These are phyloP conservation scores for Talaromyces liani DNA, from an alignment of 495 filamentous ascomycete species.

Conservation along the genomic window DNA sequence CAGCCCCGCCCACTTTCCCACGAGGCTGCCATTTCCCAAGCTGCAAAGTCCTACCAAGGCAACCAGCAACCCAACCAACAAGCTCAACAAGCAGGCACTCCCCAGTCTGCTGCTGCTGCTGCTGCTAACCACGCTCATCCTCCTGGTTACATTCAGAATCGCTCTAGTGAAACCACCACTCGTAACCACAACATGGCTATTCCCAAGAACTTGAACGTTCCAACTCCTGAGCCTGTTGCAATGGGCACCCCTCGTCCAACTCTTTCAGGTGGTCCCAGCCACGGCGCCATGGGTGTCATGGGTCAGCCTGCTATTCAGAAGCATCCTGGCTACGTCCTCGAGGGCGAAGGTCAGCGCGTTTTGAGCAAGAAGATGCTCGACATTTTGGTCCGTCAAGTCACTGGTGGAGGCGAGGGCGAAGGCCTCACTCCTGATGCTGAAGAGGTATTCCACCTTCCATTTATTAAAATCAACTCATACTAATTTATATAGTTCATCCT, in stretches of 20 bases:
- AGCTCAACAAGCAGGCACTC: constrained; percentile 23
- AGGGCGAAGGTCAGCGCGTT: constrained; percentile 82
- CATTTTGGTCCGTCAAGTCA: constrained; percentile 89
- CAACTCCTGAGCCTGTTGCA: constrained; percentile 60
- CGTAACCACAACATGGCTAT: constrained; percentile 63
- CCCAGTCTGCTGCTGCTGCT: constrained; percentile 16
- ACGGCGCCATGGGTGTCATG: constrained; percentile 67
- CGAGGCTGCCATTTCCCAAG: constrained; percentile 52
- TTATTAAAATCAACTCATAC: neutral
- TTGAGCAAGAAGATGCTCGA: constrained; percentile 95
- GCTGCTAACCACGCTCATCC: constrained; percentile 45
- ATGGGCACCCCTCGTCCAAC: constrained; percentile 71
- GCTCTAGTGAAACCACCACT: constrained; percentile 34
- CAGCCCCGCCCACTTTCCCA: constrained; percentile 55
- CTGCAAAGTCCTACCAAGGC: constrained; percentile 46
- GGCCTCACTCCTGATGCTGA: constrained; percentile 85
- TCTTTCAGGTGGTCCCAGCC: constrained; percentile 63
- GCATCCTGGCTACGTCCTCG: constrained; percentile 71
- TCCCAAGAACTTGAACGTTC: constrained; percentile 66
- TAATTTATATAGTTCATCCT: constrained; percentile 60
- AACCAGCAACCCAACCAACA: constrained; percentile 19
- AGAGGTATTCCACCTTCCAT: no score
- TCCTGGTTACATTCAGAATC: constrained; percentile 42
- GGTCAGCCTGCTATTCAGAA: constrained; percentile 79
- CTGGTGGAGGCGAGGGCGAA: constrained; percentile 64